These are phyloP conservation scores for Diaporthe citrichinensis DNA, from an alignment of 2,329 filamentous ascomycete genomes.

Conservation along the genomic window DNA sequence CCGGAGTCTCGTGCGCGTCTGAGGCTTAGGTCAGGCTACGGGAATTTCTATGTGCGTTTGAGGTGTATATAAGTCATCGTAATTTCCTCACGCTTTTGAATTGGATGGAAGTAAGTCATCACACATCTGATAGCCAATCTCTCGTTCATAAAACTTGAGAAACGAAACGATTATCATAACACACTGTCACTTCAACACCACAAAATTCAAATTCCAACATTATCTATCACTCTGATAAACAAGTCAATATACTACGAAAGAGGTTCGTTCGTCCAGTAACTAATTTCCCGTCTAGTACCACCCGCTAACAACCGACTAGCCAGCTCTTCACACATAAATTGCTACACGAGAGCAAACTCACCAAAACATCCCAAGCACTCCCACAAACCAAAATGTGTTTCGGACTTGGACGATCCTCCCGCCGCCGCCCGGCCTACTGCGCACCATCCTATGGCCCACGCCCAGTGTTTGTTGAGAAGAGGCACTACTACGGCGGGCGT, in stretches of 20 bases:
- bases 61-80: not conserved
- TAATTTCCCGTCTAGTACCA: accelerated
- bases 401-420: not conserved
- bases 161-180: not conserved
- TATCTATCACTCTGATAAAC: too few species aligned
- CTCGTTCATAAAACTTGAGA: not conserved
- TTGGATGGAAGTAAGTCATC: not conserved
- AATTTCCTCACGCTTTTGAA: too few species aligned
- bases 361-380: too few species aligned
- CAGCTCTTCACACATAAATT: not conserved
- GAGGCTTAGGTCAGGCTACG: not conserved
- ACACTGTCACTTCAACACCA: not conserved
- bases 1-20: not conserved
- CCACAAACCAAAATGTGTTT: constrained; percentile 5
- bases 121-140: not conserved
- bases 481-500: not conserved
- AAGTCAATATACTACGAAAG: not conserved
- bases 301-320: not conserved
- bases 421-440: not conserved
- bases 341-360: not conserved
- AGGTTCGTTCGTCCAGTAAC: not conserved
- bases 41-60: not conserved
- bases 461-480: not conserved
- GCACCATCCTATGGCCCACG: not conserved
- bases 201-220: not conserved